Evolutionary conservation across 352 stramenopile genomes (phyloP).

Genomic region (Pseudoperonospora humuli): DNA sequence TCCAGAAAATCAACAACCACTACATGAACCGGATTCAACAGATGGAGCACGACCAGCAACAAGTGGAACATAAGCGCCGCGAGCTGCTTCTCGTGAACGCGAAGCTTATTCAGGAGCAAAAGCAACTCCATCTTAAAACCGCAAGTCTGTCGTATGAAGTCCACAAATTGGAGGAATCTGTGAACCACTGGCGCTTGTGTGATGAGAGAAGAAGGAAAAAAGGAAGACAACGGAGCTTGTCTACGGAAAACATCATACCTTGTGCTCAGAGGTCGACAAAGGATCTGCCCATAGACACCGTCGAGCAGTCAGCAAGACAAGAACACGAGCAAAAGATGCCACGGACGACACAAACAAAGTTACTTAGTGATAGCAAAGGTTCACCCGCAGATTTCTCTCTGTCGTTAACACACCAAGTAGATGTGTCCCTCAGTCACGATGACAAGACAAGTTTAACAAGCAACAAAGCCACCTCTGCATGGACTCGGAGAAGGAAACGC

Average conservation of each 20-base stretch:
- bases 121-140: constrained; percentile 42
- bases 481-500: neutral
- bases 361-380: neutral
- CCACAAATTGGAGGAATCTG: constrained; percentile 37
- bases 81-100: constrained; percentile 59
- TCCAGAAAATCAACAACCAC: constrained; percentile 24
- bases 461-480: neutral
- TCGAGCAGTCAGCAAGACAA: neutral
- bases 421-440: neutral
- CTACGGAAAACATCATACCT: neutral
- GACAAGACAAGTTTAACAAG: neutral
- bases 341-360: neutral
- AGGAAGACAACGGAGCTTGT: constrained; percentile 3
- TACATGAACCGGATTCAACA: constrained; percentile 45
- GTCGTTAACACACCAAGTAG: neutral
- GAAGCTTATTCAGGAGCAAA: constrained; percentile 58
- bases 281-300: neutral
- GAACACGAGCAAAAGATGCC: neutral
- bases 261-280: neutral
- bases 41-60: constrained; percentile 34
- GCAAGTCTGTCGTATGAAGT: constrained; percentile 19
- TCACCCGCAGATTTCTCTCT: neutral
- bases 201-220: constrained; percentile 44
- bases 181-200: constrained; percentile 41
- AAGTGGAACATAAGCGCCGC: constrained; percentile 45